phyloP scores from a whole-genome alignment of 2,329 filamentous ascomycete species.

The Ophiostoma montium region DNA sequence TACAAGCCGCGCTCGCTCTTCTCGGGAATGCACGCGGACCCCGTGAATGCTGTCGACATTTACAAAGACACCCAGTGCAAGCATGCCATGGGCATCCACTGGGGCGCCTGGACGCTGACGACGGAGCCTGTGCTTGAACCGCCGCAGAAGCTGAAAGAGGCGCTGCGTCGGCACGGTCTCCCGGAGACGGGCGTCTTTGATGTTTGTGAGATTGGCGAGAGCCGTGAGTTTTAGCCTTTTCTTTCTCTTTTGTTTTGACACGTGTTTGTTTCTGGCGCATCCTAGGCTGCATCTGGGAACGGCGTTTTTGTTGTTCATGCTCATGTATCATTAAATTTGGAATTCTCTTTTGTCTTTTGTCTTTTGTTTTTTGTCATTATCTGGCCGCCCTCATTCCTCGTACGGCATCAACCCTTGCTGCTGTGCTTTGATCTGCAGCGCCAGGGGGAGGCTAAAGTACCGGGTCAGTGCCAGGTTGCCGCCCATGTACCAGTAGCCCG shows the following conservation, averaged over 20 bases:
- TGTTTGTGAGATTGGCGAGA: constrained; percentile 73
- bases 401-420: constrained; percentile 9
- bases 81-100: constrained; percentile 75
- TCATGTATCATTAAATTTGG: background rate
- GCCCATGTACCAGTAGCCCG: constrained; percentile 52
- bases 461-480: constrained; percentile 49
- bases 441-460: constrained; percentile 40
- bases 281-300: no score
- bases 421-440: constrained; percentile 36
- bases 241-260: background rate
- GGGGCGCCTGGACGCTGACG: constrained; percentile 82
- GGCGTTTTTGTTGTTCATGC: no score
- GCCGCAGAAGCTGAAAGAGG: constrained; percentile 55
- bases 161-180: constrained; percentile 52
- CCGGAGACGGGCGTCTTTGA: constrained; percentile 64
- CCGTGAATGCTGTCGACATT: constrained; percentile 78
- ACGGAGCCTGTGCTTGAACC: constrained; percentile 77
- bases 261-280: no score
- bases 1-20: constrained; percentile 63
- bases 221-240: constrained; percentile 47
- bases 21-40: constrained; percentile 73
- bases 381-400: background rate
- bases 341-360: background rate
- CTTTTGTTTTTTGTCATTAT: background rate
- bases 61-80: constrained; percentile 71